A percentile compares a stretch with the other conserved stretches of the same genome.
These are phyloP conservation scores for Hymenoscyphus scutula DNA, from an alignment of 2,329 filamentous ascomycete genomes.

Conservation along the genomic window DNA sequence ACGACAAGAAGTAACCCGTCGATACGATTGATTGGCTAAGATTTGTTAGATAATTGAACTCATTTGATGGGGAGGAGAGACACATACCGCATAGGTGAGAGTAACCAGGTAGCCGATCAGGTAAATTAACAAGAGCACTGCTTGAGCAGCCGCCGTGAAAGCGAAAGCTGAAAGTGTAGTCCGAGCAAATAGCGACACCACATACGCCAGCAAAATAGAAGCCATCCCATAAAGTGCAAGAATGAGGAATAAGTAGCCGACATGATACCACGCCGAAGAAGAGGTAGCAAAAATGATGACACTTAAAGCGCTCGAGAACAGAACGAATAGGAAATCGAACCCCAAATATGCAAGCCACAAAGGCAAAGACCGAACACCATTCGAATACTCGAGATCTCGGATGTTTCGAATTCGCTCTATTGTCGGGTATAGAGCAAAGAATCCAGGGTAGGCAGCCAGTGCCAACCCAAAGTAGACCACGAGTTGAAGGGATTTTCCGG, in stretches of 20 bases:
- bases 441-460: slow-evolving; percentile 75
- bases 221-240: slow-evolving; percentile 79
- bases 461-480: slow-evolving; percentile 80
- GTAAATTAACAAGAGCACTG: slow-evolving; percentile 68
- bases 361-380: slow-evolving; percentile 77
- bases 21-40: slow-evolving; percentile 59
- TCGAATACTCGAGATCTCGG: slow-evolving; percentile 84
- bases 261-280: slow-evolving; percentile 68
- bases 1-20: slow-evolving; percentile 66
- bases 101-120: slow-evolving; percentile 69
- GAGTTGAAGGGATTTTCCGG: slow-evolving; percentile 73
- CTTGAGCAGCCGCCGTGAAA: slow-evolving; percentile 74
- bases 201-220: slow-evolving; percentile 73
- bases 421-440: slow-evolving; percentile 89
- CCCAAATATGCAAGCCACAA: slow-evolving; percentile 80
- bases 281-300: slow-evolving; percentile 67
- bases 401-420: slow-evolving; percentile 76
- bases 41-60: slow-evolving; percentile 7
- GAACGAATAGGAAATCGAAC: slow-evolving; percentile 77
- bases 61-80: background rate
- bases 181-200: slow-evolving; percentile 74
- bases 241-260: slow-evolving; percentile 79
- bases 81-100: slow-evolving; percentile 61
- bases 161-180: slow-evolving; percentile 84
- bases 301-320: slow-evolving; percentile 63